Evolutionary conservation across 2,329 filamentous ascomycete genomes (phyloP).

Genomic region (Penicillium sp.): DNA sequence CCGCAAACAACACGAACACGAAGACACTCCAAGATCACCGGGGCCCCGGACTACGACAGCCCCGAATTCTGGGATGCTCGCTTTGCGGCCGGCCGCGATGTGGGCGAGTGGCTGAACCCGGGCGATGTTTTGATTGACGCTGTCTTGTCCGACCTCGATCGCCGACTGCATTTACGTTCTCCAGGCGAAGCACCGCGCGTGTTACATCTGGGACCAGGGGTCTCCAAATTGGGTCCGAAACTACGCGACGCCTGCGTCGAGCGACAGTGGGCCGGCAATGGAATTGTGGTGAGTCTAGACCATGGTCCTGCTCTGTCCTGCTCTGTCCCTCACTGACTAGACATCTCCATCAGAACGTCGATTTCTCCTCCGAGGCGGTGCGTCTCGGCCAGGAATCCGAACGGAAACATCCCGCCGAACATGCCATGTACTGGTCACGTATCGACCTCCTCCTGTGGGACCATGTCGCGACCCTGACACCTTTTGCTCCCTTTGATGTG

Average conservation of each 20-base stretch:
- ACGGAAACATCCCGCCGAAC: slow-evolving; percentile 14
- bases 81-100: slow-evolving; percentile 41
- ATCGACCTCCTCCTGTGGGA: slow-evolving; percentile 38
- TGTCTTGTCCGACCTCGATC: slow-evolving; percentile 30
- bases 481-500: slow-evolving; percentile 36
- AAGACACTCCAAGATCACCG: slow-evolving; percentile 23
- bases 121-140: slow-evolving; percentile 36
- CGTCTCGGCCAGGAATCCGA: slow-evolving; percentile 36
- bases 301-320: background rate
- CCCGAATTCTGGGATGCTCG: slow-evolving; percentile 38
- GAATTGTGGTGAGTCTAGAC: slow-evolving; percentile 36
- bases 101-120: slow-evolving; percentile 44
- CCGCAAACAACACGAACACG: slow-evolving; percentile 8
- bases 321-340: background rate
- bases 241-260: slow-evolving; percentile 33
- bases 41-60: slow-evolving; percentile 40
- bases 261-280: slow-evolving; percentile 32
- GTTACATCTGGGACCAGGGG: slow-evolving; percentile 41
- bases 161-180: slow-evolving; percentile 3
- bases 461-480: slow-evolving; percentile 29
- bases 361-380: slow-evolving; percentile 44
- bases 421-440: slow-evolving; percentile 38
- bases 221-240: slow-evolving; percentile 37
- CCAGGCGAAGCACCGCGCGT: slow-evolving; percentile 23
- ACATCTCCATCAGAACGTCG: slow-evolving; percentile 35